Evolutionary conservation across 257 asterid species (phyloP).

Genomic region (Marsdenia floribunda): DNA sequence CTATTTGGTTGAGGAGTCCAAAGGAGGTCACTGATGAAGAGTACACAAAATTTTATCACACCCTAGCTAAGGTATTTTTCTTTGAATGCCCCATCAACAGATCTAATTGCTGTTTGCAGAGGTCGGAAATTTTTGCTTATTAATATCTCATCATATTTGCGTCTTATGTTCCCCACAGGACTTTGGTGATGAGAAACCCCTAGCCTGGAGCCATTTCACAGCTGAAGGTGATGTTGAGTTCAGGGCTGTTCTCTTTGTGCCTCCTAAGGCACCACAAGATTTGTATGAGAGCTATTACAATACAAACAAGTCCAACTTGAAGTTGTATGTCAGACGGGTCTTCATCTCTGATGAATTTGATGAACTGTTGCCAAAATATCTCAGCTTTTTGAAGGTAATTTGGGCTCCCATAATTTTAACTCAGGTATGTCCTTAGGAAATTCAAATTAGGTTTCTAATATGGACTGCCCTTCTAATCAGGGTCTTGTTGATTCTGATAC

Average conservation of each 20-base stretch:
- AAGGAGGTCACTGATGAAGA: conserved; percentile 94
- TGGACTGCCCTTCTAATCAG: conserved; percentile 28
- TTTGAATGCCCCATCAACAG: not conserved
- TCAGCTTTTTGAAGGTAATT: conserved; percentile 78
- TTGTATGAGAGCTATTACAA: conserved; percentile 89
- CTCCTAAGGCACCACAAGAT: conserved; percentile 94
- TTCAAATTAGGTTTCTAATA: not conserved
- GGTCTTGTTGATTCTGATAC: conserved; percentile 99
- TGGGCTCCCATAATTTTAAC: conserved; percentile 6
- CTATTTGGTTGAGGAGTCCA: conserved; percentile 86
- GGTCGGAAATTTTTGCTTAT: not conserved
- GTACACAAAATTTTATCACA: conserved; percentile 71
- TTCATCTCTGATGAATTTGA: conserved; percentile 93
- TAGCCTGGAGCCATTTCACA: conserved; percentile 83
- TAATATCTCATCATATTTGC: conserved; percentile 5
- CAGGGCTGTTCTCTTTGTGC: conserved; percentile 81
- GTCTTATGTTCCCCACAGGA: conserved; percentile 41
- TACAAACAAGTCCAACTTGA: conserved; percentile 73
- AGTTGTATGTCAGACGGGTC: conserved; percentile 76
- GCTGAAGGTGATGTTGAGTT: conserved; percentile 98
- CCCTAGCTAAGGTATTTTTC: conserved; percentile 66
- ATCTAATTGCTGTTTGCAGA: not conserved
- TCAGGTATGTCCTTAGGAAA: not conserved
- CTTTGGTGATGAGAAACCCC: conserved; percentile 77
- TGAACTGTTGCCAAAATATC: conserved; percentile 86